phyloP scores from a whole-genome alignment of 1,284 basidiomycete species.

The Cryptococcus jaspeensis region DNA sequence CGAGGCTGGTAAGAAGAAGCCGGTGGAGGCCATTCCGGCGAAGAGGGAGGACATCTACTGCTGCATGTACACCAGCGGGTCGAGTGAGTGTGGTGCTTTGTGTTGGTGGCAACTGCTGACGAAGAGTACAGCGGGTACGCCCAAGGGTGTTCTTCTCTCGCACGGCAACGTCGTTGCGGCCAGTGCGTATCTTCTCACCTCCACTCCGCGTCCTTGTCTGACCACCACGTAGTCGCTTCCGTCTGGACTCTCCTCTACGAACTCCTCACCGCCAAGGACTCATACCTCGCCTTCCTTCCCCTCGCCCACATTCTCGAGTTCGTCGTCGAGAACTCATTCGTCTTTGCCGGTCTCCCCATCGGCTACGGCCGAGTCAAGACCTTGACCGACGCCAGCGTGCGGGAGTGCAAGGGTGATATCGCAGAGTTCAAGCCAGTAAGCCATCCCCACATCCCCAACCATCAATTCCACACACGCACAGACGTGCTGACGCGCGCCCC shows the following conservation, averaged over 20 bases:
- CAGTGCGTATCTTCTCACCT: conserved; percentile 26
- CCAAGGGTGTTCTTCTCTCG: conserved; percentile 89
- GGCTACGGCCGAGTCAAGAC: conserved; percentile 95
- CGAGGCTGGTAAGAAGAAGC: conserved; percentile 60
- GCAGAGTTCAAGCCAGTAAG: conserved; percentile 68
- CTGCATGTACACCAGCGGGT: conserved; percentile 95
- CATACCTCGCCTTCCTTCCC: conserved; percentile 81
- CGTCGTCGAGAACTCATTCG: conserved; percentile 51
- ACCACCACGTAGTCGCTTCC: conserved; percentile 60
- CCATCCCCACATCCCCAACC: not conserved
- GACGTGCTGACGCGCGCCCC: not conserved
- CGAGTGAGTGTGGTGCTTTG: conserved; percentile 36
- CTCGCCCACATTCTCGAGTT: conserved; percentile 84
- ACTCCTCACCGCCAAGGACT: conserved; percentile 66
- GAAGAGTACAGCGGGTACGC: conserved; percentile 62
- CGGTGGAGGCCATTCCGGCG: conserved; percentile 59
- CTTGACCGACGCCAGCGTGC: conserved; percentile 85
- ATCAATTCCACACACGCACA: not conserved
- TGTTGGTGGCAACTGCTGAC: conserved; percentile 12
- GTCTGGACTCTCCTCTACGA: conserved; percentile 74
- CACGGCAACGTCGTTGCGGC: conserved; percentile 85
- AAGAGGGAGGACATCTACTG: conserved; percentile 70
- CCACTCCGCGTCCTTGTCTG: not conserved
- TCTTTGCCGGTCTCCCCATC: conserved; percentile 55
- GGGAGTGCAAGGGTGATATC: conserved; percentile 88